phyloP scores from a whole-genome alignment of 2,329 filamentous ascomycete species.

The Aspergillus pseudotamarii region DNA sequence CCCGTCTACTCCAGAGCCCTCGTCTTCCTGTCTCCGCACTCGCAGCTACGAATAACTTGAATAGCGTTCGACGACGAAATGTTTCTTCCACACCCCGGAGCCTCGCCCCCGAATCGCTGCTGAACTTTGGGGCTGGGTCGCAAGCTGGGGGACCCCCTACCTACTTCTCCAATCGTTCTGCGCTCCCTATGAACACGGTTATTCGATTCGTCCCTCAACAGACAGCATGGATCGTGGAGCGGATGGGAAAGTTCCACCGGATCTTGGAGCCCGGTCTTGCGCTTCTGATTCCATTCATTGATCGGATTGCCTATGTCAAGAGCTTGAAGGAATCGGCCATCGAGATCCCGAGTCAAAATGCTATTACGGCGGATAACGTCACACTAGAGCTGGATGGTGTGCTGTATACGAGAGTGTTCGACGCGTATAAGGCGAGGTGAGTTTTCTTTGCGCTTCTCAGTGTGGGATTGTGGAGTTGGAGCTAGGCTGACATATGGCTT shows the following conservation, averaged over 20 bases:
- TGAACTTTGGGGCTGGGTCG: constrained; percentile 30
- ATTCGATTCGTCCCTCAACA: constrained; percentile 98
- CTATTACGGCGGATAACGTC: constrained; percentile 98
- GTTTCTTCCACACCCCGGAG: constrained; percentile 33
- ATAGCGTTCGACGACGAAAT: constrained; percentile 29
- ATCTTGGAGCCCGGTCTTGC: constrained; percentile 92
- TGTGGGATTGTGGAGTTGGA: not conserved
- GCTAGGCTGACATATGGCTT: not conserved
- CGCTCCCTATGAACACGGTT: constrained; percentile 87
- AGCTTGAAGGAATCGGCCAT: constrained; percentile 94
- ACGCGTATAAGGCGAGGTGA: constrained; percentile 95
- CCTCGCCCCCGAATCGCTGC: constrained; percentile 37
- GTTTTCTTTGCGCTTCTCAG: constrained; percentile 26
- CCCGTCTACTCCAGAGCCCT: constrained; percentile 26
- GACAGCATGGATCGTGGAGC: constrained; percentile 98
- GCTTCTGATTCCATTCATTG: constrained; percentile 83
- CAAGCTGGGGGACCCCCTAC: constrained; percentile 58
- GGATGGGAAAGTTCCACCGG: constrained; percentile 96
- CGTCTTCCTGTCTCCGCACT: constrained; percentile 24
- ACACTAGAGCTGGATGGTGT: constrained; percentile 95
- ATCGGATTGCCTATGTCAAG: constrained; percentile 97
- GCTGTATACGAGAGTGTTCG: constrained; percentile 92
- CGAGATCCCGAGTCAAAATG: constrained; percentile 96
- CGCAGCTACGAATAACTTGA: constrained; percentile 24
- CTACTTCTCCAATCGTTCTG: constrained; percentile 71